Evolutionary conservation across 139 green algal genomes (phyloP).

Genomic region (Auxenochlorella pyrenoidosa): DNA sequence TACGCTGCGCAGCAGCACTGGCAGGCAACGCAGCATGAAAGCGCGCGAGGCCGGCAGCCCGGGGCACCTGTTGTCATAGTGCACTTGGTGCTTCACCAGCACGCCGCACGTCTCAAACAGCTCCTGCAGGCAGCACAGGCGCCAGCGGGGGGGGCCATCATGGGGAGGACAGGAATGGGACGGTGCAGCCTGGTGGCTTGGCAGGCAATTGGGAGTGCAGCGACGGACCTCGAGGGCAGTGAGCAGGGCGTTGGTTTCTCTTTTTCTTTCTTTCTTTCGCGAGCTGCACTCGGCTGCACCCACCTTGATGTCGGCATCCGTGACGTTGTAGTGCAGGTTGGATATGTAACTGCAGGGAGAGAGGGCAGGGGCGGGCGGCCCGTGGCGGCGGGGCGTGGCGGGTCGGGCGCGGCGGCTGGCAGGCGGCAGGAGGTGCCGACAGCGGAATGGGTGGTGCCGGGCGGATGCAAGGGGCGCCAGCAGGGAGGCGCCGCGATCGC

Average conservation of each 20-base stretch:
- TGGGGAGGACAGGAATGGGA: too few relatives aligned
- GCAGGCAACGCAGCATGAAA: too few relatives aligned
- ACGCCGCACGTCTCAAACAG: slow-evolving; percentile 57
- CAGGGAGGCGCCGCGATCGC: too few relatives aligned
- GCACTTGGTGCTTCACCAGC: slow-evolving; percentile 47
- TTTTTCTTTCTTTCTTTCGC: too few relatives aligned
- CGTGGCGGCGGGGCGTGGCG: background rate
- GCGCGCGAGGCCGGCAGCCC: too few relatives aligned
- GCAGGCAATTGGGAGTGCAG: too few relatives aligned
- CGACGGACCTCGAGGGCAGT: too few relatives aligned
- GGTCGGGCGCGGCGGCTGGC: background rate
- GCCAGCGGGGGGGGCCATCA: too few relatives aligned
- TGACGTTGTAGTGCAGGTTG: slow-evolving; percentile 69
- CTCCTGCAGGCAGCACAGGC: slow-evolving; percentile 44
- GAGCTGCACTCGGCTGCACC: background rate
- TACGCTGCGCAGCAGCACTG: too few relatives aligned
- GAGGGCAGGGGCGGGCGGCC: background rate
- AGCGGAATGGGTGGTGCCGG: background rate
- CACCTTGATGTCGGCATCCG: slow-evolving; percentile 63
- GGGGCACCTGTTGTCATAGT: slow-evolving; percentile 62
- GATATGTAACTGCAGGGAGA: slow-evolving; percentile 56
- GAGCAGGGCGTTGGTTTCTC: too few relatives aligned
- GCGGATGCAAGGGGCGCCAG: background rate
- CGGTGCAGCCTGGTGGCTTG: too few relatives aligned
- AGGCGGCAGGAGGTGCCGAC: background rate